Conservation (phyloP, 2,329 filamentous ascomycete genomes). For the Macrophomina phaseolina region DNA sequence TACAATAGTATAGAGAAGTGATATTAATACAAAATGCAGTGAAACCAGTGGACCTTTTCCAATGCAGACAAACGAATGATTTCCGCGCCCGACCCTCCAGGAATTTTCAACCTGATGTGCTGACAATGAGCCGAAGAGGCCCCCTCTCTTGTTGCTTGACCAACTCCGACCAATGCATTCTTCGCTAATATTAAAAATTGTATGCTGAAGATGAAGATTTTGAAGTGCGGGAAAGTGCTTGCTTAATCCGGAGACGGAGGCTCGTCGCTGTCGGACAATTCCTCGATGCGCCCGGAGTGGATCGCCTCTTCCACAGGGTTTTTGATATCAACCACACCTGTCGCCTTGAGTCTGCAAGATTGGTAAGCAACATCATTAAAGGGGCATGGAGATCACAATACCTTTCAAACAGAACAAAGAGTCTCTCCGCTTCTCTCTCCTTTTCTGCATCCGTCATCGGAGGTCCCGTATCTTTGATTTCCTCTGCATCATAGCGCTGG, state of each 20-base stretch:
- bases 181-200: constrained; percentile 27
- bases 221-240: background rate
- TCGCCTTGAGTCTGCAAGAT: constrained; percentile 65
- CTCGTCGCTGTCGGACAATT: constrained; percentile 51
- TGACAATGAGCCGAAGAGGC: background rate
- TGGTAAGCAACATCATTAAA: constrained; percentile 24
- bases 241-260: constrained; percentile 19
- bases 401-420: constrained; percentile 92
- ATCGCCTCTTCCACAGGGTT: constrained; percentile 77
- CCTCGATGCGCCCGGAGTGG: constrained; percentile 72
- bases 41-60: constrained; percentile 8
- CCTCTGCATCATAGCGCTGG: constrained; percentile 75
- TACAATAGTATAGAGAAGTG: constrained; percentile 12
- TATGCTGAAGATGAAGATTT: constrained; percentile 18
- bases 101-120: constrained; percentile 6
- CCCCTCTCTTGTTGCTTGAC: constrained; percentile 19
- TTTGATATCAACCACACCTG: constrained; percentile 76
- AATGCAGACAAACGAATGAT: constrained; percentile 8
- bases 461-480: constrained; percentile 57
- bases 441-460: constrained; percentile 93
- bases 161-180: constrained; percentile 26
- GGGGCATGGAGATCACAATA: constrained; percentile 39
- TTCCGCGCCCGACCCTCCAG: constrained; percentile 2
- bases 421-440: constrained; percentile 83
- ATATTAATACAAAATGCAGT: constrained; percentile 26